Evolutionary conservation across 768 basidiomycete genomes (phyloP).

Genomic region (Pleurotus ostreatus): DNA sequence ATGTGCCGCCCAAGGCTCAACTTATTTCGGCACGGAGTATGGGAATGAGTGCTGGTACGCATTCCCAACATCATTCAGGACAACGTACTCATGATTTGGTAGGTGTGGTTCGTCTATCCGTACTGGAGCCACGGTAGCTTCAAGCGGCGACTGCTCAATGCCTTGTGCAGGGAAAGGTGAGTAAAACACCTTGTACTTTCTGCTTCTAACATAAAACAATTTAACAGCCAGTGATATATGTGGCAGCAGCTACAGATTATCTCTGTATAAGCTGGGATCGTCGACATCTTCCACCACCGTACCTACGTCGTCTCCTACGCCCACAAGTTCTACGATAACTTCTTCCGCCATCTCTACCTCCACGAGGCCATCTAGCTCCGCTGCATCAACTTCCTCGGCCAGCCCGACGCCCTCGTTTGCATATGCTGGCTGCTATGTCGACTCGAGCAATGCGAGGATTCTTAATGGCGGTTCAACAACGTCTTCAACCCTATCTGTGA

Average conservation of each 20-base stretch:
- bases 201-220: too few relatives aligned
- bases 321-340: neutral
- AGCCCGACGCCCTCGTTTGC: neutral
- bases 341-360: neutral
- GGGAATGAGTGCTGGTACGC: conserved; percentile 6
- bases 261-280: too few relatives aligned
- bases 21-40: conserved; percentile 7
- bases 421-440: conserved; percentile 1
- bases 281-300: neutral
- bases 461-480: neutral
- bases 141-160: too few relatives aligned
- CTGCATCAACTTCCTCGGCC: too few relatives aligned
- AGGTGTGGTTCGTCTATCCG: too few relatives aligned
- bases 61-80: neutral
- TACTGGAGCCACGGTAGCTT: too few relatives aligned
- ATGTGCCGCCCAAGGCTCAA: neutral
- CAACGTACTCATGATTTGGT: neutral
- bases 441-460: neutral
- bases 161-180: too few relatives aligned
- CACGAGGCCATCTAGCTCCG: too few relatives aligned
- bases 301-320: neutral
- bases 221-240: too few relatives aligned
- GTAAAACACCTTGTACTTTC: too few relatives aligned
- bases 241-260: too few relatives aligned
- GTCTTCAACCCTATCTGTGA: conserved; percentile 18